Base-by-base conservation (phyloP, 768 basidiomycete species). In the Pulveroboletus sp. region DNA sequence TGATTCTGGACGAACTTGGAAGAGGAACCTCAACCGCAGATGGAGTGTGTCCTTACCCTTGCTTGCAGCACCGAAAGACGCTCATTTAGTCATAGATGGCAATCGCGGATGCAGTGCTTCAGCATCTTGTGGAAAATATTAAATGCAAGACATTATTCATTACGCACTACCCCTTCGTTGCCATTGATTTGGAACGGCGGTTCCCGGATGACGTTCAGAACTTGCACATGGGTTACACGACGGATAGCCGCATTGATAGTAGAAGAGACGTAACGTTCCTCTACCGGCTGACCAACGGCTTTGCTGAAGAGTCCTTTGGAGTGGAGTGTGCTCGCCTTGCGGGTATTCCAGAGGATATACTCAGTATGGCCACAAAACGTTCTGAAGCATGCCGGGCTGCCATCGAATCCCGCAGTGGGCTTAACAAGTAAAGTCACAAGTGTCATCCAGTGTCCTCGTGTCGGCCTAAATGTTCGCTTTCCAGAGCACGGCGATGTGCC, bases 1-100 rank as follows among this genome's bases (percentile, higher is more conserved):
- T 99, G 11, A 86, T 99, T 36, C 74, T 97, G 3, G 95, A 99
- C 60, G 87, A 89, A 62, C 76, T 95, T 9, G 93, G 93, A 26
- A 73, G 92, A 36, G 94, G 95, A 14, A 98, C 93, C 0, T 86
- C 88, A 0, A 95, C 95, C 0, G 92, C 86, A 55, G 95, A 99
- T 64, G 95, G 95, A 12, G 80, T 80, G 62, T 47, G 73, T 68
- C 27, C 26, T 39, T 30, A 37, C n/a, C 21, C 3, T 37, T 15
- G 36, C 18, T 28, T 12, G 8, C 14, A n/a, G 39, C 9, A 6
- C 21, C 17, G n/a, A 27, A 14, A 31, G 17, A 50, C 6, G 12
- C 37, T 66, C 39, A 57, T 39, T 30, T 18, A 26, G 18, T 38
- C 21, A 38, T 48, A 91, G 82, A 91, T 93, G 85, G 86, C 92